Conservation (phyloP, 768 basidiomycete genomes). For the Trametes coccinea region DNA sequence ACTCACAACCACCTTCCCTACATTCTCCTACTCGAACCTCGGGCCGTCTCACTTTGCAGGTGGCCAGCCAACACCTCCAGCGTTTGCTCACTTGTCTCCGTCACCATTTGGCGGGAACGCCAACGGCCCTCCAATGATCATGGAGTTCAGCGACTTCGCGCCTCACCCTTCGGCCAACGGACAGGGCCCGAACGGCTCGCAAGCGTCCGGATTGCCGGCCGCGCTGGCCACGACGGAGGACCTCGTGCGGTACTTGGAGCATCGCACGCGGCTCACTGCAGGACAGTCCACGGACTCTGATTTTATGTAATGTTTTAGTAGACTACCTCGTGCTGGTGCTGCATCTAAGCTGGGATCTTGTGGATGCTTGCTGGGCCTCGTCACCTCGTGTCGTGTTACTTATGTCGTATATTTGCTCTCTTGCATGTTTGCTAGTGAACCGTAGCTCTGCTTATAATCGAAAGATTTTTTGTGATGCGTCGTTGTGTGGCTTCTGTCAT, state of each 20-base stretch:
- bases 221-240: conserved; percentile 28
- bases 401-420: conserved; percentile 2
- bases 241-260: conserved; percentile 27
- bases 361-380: not conserved
- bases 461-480: not conserved
- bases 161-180: conserved; percentile 15
- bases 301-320: conserved; percentile 17
- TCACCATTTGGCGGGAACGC: conserved; percentile 1
- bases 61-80: not conserved
- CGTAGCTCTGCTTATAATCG: conserved; percentile 2
- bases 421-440: conserved; percentile 3
- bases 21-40: conserved; percentile 28
- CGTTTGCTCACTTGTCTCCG: not conserved
- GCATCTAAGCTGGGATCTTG: conserved; percentile 7
- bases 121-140: not conserved
- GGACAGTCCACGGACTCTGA: conserved; percentile 19
- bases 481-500: no score
- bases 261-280: conserved; percentile 24
- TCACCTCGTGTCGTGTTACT: not conserved
- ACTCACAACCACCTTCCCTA: conserved; percentile 25
- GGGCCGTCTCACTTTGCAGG: conserved; percentile 27
- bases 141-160: conserved; percentile 22
- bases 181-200: not conserved
- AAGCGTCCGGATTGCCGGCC: conserved; percentile 10
- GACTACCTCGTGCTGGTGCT: not conserved